These are phyloP conservation scores for Colletotrichum salicis DNA, from an alignment of 2,329 filamentous ascomycete genomes.

Conservation along the genomic window DNA sequence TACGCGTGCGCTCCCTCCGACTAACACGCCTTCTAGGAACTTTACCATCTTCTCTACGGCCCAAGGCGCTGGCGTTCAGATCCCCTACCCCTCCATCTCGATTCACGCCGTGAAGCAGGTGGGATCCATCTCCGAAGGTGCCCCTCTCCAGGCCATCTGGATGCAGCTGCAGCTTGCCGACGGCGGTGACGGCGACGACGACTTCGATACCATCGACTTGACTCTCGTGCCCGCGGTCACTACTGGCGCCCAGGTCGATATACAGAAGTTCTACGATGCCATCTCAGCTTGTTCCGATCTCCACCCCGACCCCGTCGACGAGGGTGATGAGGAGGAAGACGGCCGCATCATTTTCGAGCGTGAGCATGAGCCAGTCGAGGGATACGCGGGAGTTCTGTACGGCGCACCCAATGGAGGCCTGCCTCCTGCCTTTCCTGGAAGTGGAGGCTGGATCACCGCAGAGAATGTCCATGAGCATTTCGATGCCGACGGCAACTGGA, in stretches of 20 bases:
- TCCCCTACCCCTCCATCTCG: conserved; percentile 79
- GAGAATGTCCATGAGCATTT: conserved; percentile 90
- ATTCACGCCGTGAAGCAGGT: conserved; percentile 79
- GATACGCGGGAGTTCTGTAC: conserved; percentile 64
- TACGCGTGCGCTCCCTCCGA: neutral
- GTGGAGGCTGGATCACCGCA: conserved; percentile 87
- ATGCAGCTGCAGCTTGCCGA: conserved; percentile 75
- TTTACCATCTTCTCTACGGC: conserved; percentile 73
- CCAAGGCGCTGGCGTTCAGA: conserved; percentile 69
- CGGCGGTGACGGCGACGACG: conserved; percentile 63
- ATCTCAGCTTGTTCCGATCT: conserved; percentile 80
- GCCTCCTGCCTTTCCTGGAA: conserved; percentile 77
- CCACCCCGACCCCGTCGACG: conserved; percentile 75
- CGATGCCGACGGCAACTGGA: conserved; percentile 84
- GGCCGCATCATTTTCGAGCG: conserved; percentile 69
- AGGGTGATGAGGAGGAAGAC: conserved; percentile 67
- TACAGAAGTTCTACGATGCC: conserved; percentile 70
- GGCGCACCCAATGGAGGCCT: conserved; percentile 61
- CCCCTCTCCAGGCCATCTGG: conserved; percentile 64
- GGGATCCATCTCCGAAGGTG: conserved; percentile 48
- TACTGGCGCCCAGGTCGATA: conserved; percentile 39
- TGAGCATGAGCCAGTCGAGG: conserved; percentile 65
- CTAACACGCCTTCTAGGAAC: conserved; percentile 39
- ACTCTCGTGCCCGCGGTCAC: conserved; percentile 67
- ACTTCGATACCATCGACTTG: conserved; percentile 74